Evolutionary conservation across 805 yeast genomes (phyloP), one percentile per base, ranked within the genome.

Genomic region (Candida krabiensis): DNA sequence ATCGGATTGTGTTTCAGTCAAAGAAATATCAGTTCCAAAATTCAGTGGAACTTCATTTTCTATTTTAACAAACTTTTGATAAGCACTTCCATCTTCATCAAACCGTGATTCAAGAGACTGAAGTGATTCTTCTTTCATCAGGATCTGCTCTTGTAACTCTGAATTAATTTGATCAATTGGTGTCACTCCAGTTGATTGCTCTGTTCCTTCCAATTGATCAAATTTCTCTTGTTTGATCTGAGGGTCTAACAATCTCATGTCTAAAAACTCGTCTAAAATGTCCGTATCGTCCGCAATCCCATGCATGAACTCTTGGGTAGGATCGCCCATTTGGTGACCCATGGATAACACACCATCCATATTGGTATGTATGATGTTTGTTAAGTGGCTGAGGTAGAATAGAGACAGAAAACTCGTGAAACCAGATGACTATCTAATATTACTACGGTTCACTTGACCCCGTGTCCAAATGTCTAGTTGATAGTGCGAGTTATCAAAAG

Each of bases 211-310:
- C 27, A 28, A 43, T 16, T 46, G 35, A 2, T 18, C 27, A 2
- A 28, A 30, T 9, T 32, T 26, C 9, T 37, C 29, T 15, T 29
- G 38, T 30, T 36, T 41, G 24, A 21, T 11, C 17, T 35, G 42
- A 28, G 41, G 55, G 27, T 73, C 78, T 43, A 71, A 75, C 8
- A 75, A 71, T 38, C 79, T 58, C 46, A 74, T 71, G 50, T 76
- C 80, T 37, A 76, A 60, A 38, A 76, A 75, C 51, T 79, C 84
- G 49, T 76, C 81, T 30, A 79, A 53, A 24, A 79, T 66, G 43
- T 79, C 83, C 16, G 67, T 71, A 25, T 68, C 69, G 15, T 47
- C 43, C 8, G 45, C 35, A 19, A 38, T 35, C 12, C 29, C 28
- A 18, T 41, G 33, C 27, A 42, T 38, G 15, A 45, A 32, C 19